Base-by-base conservation (phyloP, 2,329 filamentous ascomycete species). In the Venturia pyrina region DNA sequence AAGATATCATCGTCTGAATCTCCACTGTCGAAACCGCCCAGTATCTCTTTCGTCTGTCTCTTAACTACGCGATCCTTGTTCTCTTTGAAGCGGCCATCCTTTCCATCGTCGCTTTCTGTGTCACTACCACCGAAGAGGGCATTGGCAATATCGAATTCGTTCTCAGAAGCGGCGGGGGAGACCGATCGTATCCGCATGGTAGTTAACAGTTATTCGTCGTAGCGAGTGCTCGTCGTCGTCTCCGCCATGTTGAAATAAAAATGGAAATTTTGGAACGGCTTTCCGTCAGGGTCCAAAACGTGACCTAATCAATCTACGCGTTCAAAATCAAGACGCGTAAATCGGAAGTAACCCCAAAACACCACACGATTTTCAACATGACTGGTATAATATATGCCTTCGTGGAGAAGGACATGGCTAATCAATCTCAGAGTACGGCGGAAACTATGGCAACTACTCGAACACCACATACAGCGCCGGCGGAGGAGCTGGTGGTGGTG, bases 101-200 rank as follows among this genome's bases (percentile, higher is more conserved):
- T 41, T 34, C 21, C 28, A 19, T 32, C 15, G 64, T 79, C 79
- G 68, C 50, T 56, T 34, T 77, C 78, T 68, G 83, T 83, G 68
- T 82, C 79, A 64, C 85, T 82, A 66, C 82, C 83, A 64, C 87
- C 84, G 72, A 93, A 89, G 13, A 97, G 81, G 1, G 89, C 88
- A 68, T 84, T 87, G 24, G 91, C 86, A 64, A 99, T 97, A 73
- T 99, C 95, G 73, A 96, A 87, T 74, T 96, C 95, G 70, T 88
- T 89, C 78, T 98, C 93, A 62, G 93, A 98, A 67, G 84, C 82
- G 62, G 91, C 86, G 67, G 93, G 95, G 56, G 95, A 98, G 66
- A 83, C 83, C 73, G 85, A 87, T 73, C 90, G 87, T 75, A 82
- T 82, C 78, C 84, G 83, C 91, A 96, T 96, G 44, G 62, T 61